phyloP scores from a whole-genome alignment of 805 yeast genomes.

The Scheffersomyces ergatensis region DNA sequence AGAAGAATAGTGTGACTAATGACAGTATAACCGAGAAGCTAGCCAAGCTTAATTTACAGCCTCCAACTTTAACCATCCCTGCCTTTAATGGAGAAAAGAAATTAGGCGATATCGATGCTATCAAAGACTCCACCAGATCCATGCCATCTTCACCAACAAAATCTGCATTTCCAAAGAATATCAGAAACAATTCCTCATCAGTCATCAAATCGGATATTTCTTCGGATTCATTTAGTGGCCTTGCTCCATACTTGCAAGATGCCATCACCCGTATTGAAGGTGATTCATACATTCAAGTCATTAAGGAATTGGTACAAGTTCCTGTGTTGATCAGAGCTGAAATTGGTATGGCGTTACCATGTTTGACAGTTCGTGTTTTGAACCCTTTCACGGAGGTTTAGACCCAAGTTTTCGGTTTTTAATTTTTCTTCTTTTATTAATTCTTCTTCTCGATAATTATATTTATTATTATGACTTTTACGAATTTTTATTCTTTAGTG shows the following conservation, averaged over 20 bases:
- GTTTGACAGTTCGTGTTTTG: constrained; percentile 85
- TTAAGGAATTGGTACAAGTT: constrained; percentile 70
- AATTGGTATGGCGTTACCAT: constrained; percentile 93
- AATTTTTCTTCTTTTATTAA: neutral
- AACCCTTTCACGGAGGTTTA: constrained; percentile 66
- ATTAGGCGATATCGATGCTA: neutral
- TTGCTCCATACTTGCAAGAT: constrained; percentile 57
- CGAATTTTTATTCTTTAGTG: neutral
- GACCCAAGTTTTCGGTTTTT: neutral
- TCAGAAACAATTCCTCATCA: constrained; percentile 19
- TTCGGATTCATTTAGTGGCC: constrained; percentile 17
- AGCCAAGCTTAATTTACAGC: constrained; percentile 45
- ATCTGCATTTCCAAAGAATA: constrained; percentile 15
- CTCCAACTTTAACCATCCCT: constrained; percentile 40
- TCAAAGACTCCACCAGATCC: constrained; percentile 13
- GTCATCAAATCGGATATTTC: constrained; percentile 11
- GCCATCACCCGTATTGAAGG: constrained; percentile 62
- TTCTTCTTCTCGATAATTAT: neutral
- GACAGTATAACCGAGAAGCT: constrained; percentile 50
- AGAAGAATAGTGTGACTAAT: constrained; percentile 24
- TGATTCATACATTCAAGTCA: constrained; percentile 69
- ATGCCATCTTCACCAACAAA: constrained; percentile 24
- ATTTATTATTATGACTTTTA: neutral
- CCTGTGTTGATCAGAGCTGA: constrained; percentile 89
- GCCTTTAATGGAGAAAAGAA: constrained; percentile 6